These are phyloP conservation scores for Ustilago trichophora DNA, from an alignment of 1,284 basidiomycete genomes.

Conservation along the genomic window DNA sequence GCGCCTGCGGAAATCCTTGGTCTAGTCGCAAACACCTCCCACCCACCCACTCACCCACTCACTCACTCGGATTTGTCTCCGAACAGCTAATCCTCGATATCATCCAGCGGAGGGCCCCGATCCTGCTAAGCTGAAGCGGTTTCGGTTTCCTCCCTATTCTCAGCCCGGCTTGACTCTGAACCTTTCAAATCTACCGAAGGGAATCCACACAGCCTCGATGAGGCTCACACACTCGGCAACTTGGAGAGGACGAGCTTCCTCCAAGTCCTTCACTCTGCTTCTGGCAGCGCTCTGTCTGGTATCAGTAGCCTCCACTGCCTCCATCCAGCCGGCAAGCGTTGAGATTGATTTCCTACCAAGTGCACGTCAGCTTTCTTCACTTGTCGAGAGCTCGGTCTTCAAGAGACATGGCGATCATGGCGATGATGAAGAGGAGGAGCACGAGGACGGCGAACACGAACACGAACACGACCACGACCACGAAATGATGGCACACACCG, in stretches of 20 bases:
- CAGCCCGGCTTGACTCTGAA: background rate
- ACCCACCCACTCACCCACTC: background rate
- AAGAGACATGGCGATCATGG: slow-evolving; percentile 34
- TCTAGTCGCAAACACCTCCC: too few species aligned
- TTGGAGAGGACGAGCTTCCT: background rate
- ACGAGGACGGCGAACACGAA: background rate
- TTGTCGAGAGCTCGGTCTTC: background rate
- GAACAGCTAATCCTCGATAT: background rate
- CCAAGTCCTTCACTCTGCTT: background rate
- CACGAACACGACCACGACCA: too few species aligned
- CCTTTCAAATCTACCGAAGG: too few species aligned
- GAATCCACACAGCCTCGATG: slow-evolving; percentile 9
- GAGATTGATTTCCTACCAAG: slow-evolving; percentile 6
- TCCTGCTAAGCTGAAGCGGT: background rate
- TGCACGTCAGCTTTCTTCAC: background rate
- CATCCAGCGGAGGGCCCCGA: background rate
- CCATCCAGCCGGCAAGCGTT: background rate
- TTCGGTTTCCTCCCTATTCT: background rate
- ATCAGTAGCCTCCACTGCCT: slow-evolving; percentile 3
- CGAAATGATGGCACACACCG: background rate
- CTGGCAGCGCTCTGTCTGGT: slow-evolving; percentile 4
- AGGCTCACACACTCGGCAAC: background rate
- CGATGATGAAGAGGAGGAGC: slow-evolving; percentile 13
- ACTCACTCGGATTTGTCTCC: background rate
- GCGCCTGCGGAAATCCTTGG: too few species aligned